Evolutionary conservation across 805 yeast species (phyloP), one percentile per base, ranked within the genome.

Genomic region (Peterozyma toletana): DNA sequence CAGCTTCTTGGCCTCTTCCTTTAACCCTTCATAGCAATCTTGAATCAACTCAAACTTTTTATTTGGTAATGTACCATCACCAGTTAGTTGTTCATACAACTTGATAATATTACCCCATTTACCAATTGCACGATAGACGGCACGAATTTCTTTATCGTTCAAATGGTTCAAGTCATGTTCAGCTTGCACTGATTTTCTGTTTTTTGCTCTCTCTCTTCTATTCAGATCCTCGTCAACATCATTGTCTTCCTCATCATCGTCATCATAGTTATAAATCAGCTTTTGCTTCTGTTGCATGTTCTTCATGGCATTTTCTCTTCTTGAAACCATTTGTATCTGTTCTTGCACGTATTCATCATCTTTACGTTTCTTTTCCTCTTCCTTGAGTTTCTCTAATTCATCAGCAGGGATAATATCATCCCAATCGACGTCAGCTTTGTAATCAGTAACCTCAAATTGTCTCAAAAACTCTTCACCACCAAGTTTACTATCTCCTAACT

Each of bases 371-470:
- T 84, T 82, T 59, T 93, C 99, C 44, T 89, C 96, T 50, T 86
- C 96, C 60, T 93, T 93, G 54, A 93, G 72, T 59, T 85, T 87
- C 48, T 80, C 75, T 50, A 95, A 71, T 62, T 93, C 99, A 38
- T 86, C 96, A 51, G 87, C 90, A 0, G 99, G 99, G 55, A 93
- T 93, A 53, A 93, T 93, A 62, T 93, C 99, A 67, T 93, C 98
- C 99, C 99, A 93, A 50, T 89, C 95, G 48, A 91, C 89, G 62
- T 91, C 96, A 1, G 99, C 98, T 67, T 93, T 93, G 63, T 90
- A 95, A 60, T 93, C 99, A 0, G 99, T 93, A 42, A 93, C 99
- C 64, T 93, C 99, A 61, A 93, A 93, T 65, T 93, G 99, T 57
- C 80, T 88, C 66, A 93, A 73, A 58, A 93, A 93, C 66, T 93